Evolutionary conservation across 495 filamentous ascomycete species (phyloP), one percentile per base, ranked within the genome.

Genomic region (Opeltia flavorubescens): DNA sequence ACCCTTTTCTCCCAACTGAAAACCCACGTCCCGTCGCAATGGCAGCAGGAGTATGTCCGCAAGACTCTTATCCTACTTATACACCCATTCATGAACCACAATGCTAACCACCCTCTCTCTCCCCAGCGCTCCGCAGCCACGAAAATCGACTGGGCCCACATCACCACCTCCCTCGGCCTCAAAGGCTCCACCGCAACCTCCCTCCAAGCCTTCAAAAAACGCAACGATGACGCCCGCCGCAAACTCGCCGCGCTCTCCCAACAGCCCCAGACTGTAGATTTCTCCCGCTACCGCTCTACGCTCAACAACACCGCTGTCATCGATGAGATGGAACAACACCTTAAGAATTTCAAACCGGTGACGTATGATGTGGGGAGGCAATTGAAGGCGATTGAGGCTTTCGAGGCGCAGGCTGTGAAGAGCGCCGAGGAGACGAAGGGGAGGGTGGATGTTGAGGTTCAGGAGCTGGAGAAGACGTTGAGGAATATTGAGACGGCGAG

Each of bases 91-190:
- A 33, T 33, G 13, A 7, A 6, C 24, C 28, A 1, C 35, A 28
- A 28, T 11, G 17, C 53, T 56, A 54, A 60, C 61, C 62, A 61
- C 64, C 58, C 46, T 46, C 51, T 55, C 43, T 47, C 50, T 43
- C 47, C 45, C 52, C 74, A 96, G 91, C 83, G 88, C 74, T 91
- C 86, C 78, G 89, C 91, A 72, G 88, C 93, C 71, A 78, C 89
- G 69, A 99, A 95, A 78, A 80, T 99, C 76, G 91, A 99, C 79
- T 99, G 93, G 93, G 74, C 72, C 68, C 86, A 86, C 70, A 77
- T 96, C 61, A 79, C 80, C 65, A 78, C 73, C 65, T 89, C 86
- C 58, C 87, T 99, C 59, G 89, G 91, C 59, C 85, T 99, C 66
- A 86, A 84, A 69, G 93, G 93, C 61, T 83, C 84, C 68, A 99